A percentile compares a stretch with the other conserved stretches of the same genome.
These are phyloP conservation scores for Termitomyces sp. DNA, from an alignment of 768 basidiomycete species.

Conservation along the genomic window DNA sequence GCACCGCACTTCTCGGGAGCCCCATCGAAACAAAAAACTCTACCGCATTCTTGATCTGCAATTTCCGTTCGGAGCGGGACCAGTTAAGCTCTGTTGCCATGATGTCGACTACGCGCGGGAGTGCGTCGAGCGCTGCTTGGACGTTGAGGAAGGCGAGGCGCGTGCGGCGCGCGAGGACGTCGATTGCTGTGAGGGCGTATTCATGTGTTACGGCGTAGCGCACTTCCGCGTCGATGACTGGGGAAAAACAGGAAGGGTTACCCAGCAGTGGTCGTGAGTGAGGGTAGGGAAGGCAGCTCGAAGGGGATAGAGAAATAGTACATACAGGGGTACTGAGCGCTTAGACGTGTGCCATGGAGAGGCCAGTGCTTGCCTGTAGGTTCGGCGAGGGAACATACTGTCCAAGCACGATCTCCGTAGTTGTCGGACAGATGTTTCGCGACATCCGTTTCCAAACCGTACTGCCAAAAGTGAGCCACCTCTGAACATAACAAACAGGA, in stretches of 20 bases:
- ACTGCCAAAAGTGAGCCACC: conserved; percentile 34
- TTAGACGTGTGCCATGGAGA: conserved; percentile 74
- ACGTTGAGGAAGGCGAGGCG: conserved; percentile 92
- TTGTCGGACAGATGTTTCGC: conserved; percentile 31
- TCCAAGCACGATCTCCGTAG: conserved; percentile 97
- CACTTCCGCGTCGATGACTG: conserved; percentile 90
- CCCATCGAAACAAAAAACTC: conserved; percentile 85
- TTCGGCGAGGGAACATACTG: conserved; percentile 52
- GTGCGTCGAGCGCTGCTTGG: conserved; percentile 73
- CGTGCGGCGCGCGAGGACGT: conserved; percentile 88
- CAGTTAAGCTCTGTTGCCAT: conserved; percentile 86
- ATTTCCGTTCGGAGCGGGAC: conserved; percentile 49
- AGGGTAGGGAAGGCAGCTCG: neutral
- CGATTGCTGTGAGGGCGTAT: conserved; percentile 88
- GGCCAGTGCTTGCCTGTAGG: conserved; percentile 81
- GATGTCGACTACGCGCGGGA: conserved; percentile 86
- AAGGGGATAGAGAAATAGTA: neutral
- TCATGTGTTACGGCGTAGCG: conserved; percentile 85
- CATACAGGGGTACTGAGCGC: conserved; percentile 71
- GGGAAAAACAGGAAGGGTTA: neutral
- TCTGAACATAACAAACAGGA: neutral
- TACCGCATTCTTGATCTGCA: conserved; percentile 55
- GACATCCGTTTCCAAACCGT: conserved; percentile 86
- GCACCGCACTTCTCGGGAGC: conserved; percentile 45
- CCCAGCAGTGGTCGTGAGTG: neutral